Evolutionary conservation across 2,329 filamentous ascomycete genomes (phyloP).

Genomic region (Curvularia eragrostidis): DNA sequence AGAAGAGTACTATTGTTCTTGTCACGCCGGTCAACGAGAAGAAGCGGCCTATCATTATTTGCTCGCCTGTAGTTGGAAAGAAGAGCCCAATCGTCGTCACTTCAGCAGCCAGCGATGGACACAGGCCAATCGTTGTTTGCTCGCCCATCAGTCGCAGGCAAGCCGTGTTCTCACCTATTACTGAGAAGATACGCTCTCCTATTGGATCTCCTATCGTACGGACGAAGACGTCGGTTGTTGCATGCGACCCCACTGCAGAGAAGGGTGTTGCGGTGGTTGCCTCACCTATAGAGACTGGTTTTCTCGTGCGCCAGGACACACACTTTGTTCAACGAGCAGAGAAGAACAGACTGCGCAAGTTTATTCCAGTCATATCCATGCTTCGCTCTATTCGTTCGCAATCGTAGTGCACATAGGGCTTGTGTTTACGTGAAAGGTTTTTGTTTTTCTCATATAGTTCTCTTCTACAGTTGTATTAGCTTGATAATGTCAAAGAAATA

Average conservation of each 20-base stretch:
- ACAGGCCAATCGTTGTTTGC: slow-evolving; percentile 32
- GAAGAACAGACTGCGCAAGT: slow-evolving; percentile 26
- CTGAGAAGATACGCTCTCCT: slow-evolving; percentile 32
- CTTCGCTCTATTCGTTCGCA: slow-evolving; percentile 19
- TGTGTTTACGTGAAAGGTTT: background rate
- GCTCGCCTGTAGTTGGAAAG: slow-evolving; percentile 33
- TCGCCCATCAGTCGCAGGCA: slow-evolving; percentile 26
- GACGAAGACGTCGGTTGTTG: slow-evolving; percentile 29
- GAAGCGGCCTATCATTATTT: slow-evolving; percentile 34
- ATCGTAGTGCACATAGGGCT: background rate
- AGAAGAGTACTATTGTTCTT: slow-evolving; percentile 31
- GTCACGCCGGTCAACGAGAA: slow-evolving; percentile 31
- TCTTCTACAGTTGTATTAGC: background rate
- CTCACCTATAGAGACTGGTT: slow-evolving; percentile 17
- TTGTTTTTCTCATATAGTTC: background rate
- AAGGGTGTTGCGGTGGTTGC: slow-evolving; percentile 18
- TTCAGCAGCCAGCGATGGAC: slow-evolving; percentile 22
- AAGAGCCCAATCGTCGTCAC: slow-evolving; percentile 31
- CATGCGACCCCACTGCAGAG: slow-evolving; percentile 24
- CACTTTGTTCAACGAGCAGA: slow-evolving; percentile 27
- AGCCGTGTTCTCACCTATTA: slow-evolving; percentile 27
- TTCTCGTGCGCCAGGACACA: slow-evolving; percentile 27
- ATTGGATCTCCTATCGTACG: slow-evolving; percentile 31
- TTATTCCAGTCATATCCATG: slow-evolving; percentile 22
- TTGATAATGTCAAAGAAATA: background rate